Evolutionary conservation across 495 filamentous ascomycete species (phyloP), one percentile per base, ranked within the genome.

Genomic region (Astrocystis sublimbata): DNA sequence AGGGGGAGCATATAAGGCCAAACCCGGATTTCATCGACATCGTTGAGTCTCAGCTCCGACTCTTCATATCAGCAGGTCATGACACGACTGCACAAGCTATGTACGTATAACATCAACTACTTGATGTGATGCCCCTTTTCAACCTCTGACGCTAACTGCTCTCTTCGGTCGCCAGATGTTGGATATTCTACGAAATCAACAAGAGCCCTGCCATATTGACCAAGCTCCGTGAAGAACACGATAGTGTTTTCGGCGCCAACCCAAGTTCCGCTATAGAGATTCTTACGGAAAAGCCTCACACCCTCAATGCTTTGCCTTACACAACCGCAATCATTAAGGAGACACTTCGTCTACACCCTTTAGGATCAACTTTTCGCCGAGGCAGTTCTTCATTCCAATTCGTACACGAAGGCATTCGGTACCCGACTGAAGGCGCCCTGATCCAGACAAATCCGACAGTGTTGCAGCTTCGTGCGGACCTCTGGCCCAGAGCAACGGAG

Each of bases 261-360:
- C 42, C 41, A 1, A 40, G 24, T 9, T 21, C 41, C 2, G 35
- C 57, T 2, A 26, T 40, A 6, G 21, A 54, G 9, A 62, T n/a
- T 21, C 47, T 78, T 4, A 1, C n/a, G 9, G 3, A 40, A 2
- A 6, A 58, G 4, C 74, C 72, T 2, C 45, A 64, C 3, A 45
- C 64, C 8, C 56, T 73, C 36, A 73, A 73, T 63, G 21, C 51
- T 5, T 56, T 82, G 0, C 73, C 65, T 3, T 81, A 79, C 61
- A 77, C 76, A 7, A 60, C 63, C 2, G 79, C 75, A n/a, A 69
- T 78, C n/a, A 76, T 83, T 60, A 73, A 75, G 65, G 81, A 84
- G 67, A 71, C 63, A 4, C 71, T 83, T 2, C 72, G 81, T 8
- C 54, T 83, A 13, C 76, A 65, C 57, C 73, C 76, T 2, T 52